Base-by-base conservation (phyloP, 73 alveolate genomes). In the Tetrahymena borealis region DNA sequence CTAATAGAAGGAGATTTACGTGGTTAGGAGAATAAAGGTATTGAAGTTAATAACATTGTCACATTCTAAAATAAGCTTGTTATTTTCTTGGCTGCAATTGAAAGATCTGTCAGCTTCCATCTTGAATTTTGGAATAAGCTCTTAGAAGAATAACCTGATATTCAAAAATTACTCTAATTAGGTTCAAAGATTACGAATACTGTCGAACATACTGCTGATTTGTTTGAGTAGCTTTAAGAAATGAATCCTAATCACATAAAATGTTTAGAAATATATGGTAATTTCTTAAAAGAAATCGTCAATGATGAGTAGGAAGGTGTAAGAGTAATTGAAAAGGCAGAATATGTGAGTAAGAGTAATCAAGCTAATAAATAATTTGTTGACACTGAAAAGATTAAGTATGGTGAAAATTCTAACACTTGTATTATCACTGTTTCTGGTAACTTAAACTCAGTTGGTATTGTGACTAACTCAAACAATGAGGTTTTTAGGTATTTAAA, bases 401-500 rank as follows among this genome's bases (percentile, higher is more conserved):
- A 93, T 91, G 96, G 96, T 12, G 96, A 93, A 91, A 93, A 91
- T 42, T 90, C 94, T 9, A 93, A 93, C 38, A 91, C 96, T 24
- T 90, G 94, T 43, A 93, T 93, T 12, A 78, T 93, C 20, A 93
- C 94, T 31, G 85, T 91, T 91, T 93, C 96, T 40, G 96, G 96
- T 11, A 93, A 93, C 79, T 91, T 79, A 38, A 91, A 93, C 90
- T 79, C 91, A 20, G 90, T 93, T 0, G 96, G 96, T 91, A 91
- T 91, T 18, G 94, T 93, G 10, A 90, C 94, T 5, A 93, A 91
- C 78, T 40, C 79, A 3, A 93, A 93, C 32, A 91, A 90, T 43
- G 96, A 93, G 60, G 91, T 91, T 33, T 78, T 91, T 60, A 60
- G 85, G 85, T 60, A 60, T n/a, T n/a, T n/a, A n/a, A n/a, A n/a